Conservation (phyloP, 1,139 yeast species). For the Pichia sp. region DNA sequence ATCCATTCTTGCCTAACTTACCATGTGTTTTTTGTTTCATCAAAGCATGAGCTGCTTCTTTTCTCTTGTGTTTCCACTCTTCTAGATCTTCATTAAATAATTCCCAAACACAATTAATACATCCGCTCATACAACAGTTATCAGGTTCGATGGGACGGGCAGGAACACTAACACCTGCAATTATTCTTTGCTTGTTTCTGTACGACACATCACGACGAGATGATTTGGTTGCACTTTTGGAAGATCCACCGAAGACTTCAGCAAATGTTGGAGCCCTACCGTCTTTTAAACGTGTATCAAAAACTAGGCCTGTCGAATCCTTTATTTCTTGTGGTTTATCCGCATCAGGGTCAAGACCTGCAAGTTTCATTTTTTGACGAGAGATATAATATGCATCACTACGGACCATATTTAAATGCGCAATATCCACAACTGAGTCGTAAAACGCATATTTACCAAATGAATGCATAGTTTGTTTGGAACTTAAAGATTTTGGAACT, state of each 20-base stretch:
- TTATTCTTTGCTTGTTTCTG: constrained; percentile 25
- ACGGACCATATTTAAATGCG: constrained; percentile 12
- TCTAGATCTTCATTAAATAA: constrained; percentile 78
- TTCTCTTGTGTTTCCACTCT: constrained; percentile 65
- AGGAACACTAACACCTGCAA: constrained; percentile 77
- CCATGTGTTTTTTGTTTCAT: constrained; percentile 19
- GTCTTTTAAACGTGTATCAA: constrained; percentile 21
- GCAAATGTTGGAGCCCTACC: constrained; percentile 20
- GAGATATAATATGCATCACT: constrained; percentile 15
- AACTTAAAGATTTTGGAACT: neutral
- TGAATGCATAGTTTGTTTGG: too few relatives aligned
- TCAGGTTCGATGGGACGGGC: constrained; percentile 82
- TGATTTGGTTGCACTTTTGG: constrained; percentile 28
- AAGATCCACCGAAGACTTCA: constrained; percentile 28
- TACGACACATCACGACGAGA: constrained; percentile 31
- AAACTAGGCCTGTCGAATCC: too few relatives aligned
- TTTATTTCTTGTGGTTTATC: too few relatives aligned
- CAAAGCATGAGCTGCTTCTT: constrained; percentile 46
- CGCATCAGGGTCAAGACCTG: neutral
- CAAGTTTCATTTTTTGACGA: constrained; percentile 4
- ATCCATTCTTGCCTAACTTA: neutral
- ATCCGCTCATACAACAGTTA: constrained; percentile 96
- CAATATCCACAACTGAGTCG: constrained; percentile 10
- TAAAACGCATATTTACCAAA: constrained; percentile 14
- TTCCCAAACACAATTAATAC: constrained; percentile 97